Evolutionary conservation across 208 protist species (phyloP), one percentile per base, ranked within the genome.

Genomic region (Crithidia acanthocephali): DNA sequence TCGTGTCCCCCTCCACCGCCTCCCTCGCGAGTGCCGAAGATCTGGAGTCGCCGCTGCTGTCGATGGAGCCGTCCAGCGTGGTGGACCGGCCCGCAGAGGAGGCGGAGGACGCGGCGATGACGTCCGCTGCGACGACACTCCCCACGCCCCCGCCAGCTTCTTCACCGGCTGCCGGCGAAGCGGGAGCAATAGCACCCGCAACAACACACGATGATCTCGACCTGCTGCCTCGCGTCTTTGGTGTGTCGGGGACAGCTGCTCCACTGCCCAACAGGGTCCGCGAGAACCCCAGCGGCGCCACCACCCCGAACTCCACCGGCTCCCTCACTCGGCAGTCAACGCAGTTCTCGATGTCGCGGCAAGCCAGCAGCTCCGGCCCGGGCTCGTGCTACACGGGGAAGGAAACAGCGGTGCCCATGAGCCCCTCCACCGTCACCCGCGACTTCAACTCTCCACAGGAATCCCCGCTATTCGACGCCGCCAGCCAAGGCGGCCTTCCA

Each of bases 361-460:
- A 68, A 30, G 23, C 62, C 20, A 68, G 48, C 62, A 68, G 62
- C 62, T 58, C 48, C 35, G 40, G 28, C 5, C 44, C 33, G 8
- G 45, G 33, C n/a, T 68, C 33, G 42, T 68, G 30, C 33, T 47
- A 48, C 62, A 68, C 48, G 3, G 48, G 48, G 15, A 25, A 30
- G 3, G 62, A 68, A 22, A 68, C 62, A 1, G 48, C 62, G 0
- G 62, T 47, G 9, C 62, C 62, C 20, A 32, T 45, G 22, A 57
- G 33, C 23, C 35, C 33, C 15, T 44, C 32, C n/a, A 33, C 62
- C 11, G 1, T 30, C 10, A 9, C 48, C 16, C 48, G 18, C 1
- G 23, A 18, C 23, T 18, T 37, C 18, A 35, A 2, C 13, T 58
- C 62, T 10, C 30, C 48, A 33, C 62, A 68, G 0, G 33, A 35